phyloP scores from a whole-genome alignment of 352 stramenopile species.

The Phytophthora nicotianae region DNA sequence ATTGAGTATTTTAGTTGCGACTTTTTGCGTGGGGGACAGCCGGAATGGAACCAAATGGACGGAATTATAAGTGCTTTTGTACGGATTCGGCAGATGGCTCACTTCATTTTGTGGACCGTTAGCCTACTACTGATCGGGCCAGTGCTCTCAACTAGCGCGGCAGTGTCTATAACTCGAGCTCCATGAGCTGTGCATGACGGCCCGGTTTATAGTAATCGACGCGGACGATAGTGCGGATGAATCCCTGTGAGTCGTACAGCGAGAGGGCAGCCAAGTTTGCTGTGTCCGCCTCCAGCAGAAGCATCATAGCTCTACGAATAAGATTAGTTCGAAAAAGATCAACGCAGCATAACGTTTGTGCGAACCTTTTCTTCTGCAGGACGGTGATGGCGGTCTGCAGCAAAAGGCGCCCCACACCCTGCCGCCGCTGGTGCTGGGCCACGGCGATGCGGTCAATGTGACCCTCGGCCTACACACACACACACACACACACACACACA shows the following conservation, averaged over 20 bases:
- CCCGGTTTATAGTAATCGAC: constrained; percentile 53
- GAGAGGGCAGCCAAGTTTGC: constrained; percentile 38
- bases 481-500: too few relatives aligned
- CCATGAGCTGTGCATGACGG: constrained; percentile 48
- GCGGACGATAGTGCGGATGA: constrained; percentile 28
- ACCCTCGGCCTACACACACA: constrained; percentile 34
- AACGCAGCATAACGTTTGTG: neutral
- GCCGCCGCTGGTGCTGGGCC: constrained; percentile 32
- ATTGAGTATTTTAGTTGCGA: constrained; percentile 13
- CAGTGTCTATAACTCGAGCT: constrained; percentile 24
- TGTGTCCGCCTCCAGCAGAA: constrained; percentile 42
- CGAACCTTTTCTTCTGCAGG: constrained; percentile 37
- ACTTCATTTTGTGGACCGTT: neutral
- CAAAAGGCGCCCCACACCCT: constrained; percentile 39
- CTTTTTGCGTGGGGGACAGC: too few relatives aligned
- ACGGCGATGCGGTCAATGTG: constrained; percentile 59
- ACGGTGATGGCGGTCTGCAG: constrained; percentile 38
- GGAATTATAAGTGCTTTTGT: neutral
- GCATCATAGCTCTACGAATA: constrained; percentile 20
- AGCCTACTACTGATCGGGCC: too few relatives aligned
- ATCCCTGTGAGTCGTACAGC: constrained; percentile 50
- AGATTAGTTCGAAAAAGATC: neutral
- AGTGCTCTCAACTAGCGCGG: too few relatives aligned
- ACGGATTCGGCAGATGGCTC: constrained; percentile 5
- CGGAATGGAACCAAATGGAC: neutral